Evolutionary conservation across 2,329 filamentous ascomycete species (phyloP).

Genomic region (Microdochium paspali): DNA sequence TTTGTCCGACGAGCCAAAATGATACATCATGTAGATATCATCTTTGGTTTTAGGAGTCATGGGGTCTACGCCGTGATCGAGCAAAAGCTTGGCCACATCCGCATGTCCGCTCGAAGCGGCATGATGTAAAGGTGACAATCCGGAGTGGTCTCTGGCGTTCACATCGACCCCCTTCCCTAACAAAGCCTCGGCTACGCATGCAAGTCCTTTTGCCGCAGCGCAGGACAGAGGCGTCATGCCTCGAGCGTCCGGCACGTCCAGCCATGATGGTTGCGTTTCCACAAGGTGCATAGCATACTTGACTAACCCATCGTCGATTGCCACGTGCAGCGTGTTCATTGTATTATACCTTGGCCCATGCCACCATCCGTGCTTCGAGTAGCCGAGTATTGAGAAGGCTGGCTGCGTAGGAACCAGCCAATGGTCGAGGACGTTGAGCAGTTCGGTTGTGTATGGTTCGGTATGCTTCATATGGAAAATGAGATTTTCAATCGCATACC

Average conservation of each 20-base stretch:
- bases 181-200: neutral
- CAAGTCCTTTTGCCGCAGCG: neutral
- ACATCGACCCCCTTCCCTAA: neutral
- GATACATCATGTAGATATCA: too few relatives aligned
- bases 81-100: neutral
- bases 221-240: neutral
- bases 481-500: neutral
- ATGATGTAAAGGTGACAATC: neutral
- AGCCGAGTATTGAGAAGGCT: neutral
- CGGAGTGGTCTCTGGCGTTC: neutral
- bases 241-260: neutral
- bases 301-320: neutral
- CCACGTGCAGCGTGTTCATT: neutral
- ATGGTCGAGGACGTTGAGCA: neutral
- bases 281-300: neutral
- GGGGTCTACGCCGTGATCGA: neutral
- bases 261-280: neutral
- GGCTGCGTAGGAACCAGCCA: neutral
- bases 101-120: neutral
- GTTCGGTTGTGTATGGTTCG: neutral
- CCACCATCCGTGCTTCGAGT: neutral
- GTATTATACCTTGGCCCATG: neutral
- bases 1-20: too few relatives aligned
- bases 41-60: too few relatives aligned
- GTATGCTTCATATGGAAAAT: neutral